These are phyloP conservation scores for Ceratocystiopsis sp. DNA, from an alignment of 2,329 filamentous ascomycete species.

Conservation along the genomic window DNA sequence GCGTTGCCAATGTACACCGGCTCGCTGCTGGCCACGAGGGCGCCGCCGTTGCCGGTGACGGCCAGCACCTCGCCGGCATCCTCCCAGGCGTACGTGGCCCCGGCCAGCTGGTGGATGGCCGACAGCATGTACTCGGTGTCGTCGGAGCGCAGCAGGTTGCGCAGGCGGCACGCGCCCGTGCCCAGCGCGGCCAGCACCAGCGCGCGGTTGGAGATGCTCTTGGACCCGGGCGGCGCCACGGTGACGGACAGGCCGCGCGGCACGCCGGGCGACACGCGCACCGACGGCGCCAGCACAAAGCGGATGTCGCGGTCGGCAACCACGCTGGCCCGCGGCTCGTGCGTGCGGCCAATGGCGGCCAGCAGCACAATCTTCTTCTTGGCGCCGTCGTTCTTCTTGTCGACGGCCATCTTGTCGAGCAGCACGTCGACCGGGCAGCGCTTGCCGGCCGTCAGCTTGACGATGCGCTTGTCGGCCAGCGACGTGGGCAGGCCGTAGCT, in stretches of 20 bases:
- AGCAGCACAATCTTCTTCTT: slow-evolving; percentile 94
- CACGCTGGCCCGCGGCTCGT: slow-evolving; percentile 75
- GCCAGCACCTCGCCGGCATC: slow-evolving; percentile 83
- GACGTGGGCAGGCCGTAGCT: slow-evolving; percentile 83
- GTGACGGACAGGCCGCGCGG: slow-evolving; percentile 43
- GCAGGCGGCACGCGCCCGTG: slow-evolving; percentile 69
- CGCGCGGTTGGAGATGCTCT: slow-evolving; percentile 93
- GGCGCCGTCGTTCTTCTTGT: slow-evolving; percentile 94
- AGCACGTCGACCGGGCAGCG: slow-evolving; percentile 73
- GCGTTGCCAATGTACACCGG: slow-evolving; percentile 90
- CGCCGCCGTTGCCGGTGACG: slow-evolving; percentile 80
- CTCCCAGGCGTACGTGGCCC: slow-evolving; percentile 84
- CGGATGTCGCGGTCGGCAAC: slow-evolving; percentile 77
- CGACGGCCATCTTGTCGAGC: slow-evolving; percentile 85
- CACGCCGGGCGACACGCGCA: slow-evolving; percentile 57
- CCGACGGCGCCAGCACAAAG: slow-evolving; percentile 64
- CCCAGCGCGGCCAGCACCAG: slow-evolving; percentile 87
- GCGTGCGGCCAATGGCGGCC: slow-evolving; percentile 72
- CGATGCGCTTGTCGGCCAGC: slow-evolving; percentile 64
- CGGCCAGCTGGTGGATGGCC: slow-evolving; percentile 69
- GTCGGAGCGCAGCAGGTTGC: slow-evolving; percentile 86
- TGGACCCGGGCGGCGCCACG: slow-evolving; percentile 84
- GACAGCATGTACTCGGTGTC: slow-evolving; percentile 96
- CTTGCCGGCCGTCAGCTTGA: slow-evolving; percentile 71
- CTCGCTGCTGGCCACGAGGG: slow-evolving; percentile 55